Evolutionary conservation across 1,284 basidiomycete genomes (phyloP).

Genomic region (Boletellus dicymbophilus): DNA sequence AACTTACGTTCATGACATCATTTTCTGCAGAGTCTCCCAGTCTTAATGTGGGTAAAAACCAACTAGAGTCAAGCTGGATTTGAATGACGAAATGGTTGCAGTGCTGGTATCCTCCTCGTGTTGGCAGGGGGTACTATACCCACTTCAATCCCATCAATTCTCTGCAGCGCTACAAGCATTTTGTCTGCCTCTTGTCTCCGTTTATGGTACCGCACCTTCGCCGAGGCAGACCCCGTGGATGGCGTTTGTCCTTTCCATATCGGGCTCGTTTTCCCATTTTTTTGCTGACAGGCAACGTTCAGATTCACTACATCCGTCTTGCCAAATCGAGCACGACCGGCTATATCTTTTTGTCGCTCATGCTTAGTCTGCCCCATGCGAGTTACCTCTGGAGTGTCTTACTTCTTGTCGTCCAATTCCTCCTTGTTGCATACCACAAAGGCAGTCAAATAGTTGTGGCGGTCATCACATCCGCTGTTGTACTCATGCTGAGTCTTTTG

Average conservation of each 20-base stretch:
- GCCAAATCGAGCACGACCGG: slow-evolving; percentile 22
- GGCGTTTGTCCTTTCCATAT: slow-evolving; percentile 23
- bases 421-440: slow-evolving; percentile 20
- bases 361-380: slow-evolving; percentile 30
- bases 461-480: slow-evolving; percentile 6
- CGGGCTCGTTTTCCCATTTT: slow-evolving; percentile 2
- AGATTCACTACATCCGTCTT: slow-evolving; percentile 27
- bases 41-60: slow-evolving; percentile 28
- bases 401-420: slow-evolving; percentile 22
- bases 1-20: slow-evolving; percentile 14
- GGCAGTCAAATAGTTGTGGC: slow-evolving; percentile 16
- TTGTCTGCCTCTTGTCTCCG: slow-evolving; percentile 31
- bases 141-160: slow-evolving; percentile 22
- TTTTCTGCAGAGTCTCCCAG: slow-evolving; percentile 22
- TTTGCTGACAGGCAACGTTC: no score
- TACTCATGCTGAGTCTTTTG: slow-evolving; percentile 16
- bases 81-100: slow-evolving; percentile 6
- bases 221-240: slow-evolving; percentile 19
- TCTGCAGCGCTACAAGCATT: slow-evolving; percentile 27
- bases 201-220: slow-evolving; percentile 25
- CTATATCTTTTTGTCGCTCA: slow-evolving; percentile 27
- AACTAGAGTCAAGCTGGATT: background rate
- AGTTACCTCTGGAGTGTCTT: slow-evolving; percentile 29
- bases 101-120: slow-evolving; percentile 27
- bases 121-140: slow-evolving; percentile 24